Evolutionary conservation across 257 asterid species (phyloP), one percentile per base, ranked within the genome.

Genomic region (Petunia axillaris): DNA sequence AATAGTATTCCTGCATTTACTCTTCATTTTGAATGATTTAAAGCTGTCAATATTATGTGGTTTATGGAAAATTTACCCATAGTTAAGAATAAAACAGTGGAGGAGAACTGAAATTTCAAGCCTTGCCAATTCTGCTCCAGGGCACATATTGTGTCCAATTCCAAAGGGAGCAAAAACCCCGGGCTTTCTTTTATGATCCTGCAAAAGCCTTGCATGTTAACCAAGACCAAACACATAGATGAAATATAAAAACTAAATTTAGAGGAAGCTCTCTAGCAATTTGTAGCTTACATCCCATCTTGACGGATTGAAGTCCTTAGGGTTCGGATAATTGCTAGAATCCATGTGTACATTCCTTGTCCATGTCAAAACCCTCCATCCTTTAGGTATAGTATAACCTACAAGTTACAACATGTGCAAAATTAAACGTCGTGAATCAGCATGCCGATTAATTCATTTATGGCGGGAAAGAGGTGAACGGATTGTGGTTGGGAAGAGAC

Each of bases 41-140:
- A 25, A 25, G 25, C 25, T 25, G 57, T 57, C 62, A 43, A 44
- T 9, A 80, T 62, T 9, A 40, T 14, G 43, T 36, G 11, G 25
- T 57, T 4, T 14, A 67, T 77, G 40, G 25, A 15, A 79, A 10
- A 11, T 8, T 70, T 2, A 68, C 83, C 68, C 37, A 68, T 80
- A 80, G 43, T 58, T 41, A 13, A 80, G 79, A 14, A 80, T 59
- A 36, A 80, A 80, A 41, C 67, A 58, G 35, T 80, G 75, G 2
- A 80, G 73, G 15, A 80, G 59, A 43, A 81, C 43, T 7, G 64
- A 57, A 73, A 81, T 73, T 11, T 71, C 79, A 57, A 81, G 75
- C 80, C 73, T 81, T 75, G 79, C 83, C 48, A 80, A 13, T 1
- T 80, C 83, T n/a, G 78, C 59, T 55, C 79, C 83, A 14, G 79